Base-by-base conservation (phyloP, 495 filamentous ascomycete genomes). In the Hypoxylon fuscum region DNA sequence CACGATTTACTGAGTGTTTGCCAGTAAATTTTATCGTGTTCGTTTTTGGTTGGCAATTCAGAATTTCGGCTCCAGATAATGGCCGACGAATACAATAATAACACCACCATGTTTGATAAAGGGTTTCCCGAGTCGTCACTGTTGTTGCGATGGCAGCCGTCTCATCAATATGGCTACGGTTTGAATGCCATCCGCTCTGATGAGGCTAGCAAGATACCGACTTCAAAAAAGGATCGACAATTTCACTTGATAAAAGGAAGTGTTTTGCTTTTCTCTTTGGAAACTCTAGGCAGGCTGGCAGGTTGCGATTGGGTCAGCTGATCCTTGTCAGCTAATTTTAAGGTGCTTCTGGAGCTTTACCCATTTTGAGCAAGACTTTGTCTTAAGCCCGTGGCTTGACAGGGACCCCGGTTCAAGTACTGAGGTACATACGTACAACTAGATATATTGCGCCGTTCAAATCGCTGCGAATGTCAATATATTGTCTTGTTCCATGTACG, bases 321-420 rank as follows among this genome's bases (percentile, higher is more conserved):
- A 60, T 21, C 68, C 68, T 47, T 69, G 68, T 60, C 62, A 44
- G 14, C 49, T 56, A 71, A 71, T 71, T 69, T 71, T 57, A 69
- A 68, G 59, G 47, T 59, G 45, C 62, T 58, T 69, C 59, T 56
- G 62, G 17, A 49, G 49, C 62, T 40, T 71, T 64, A 15, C 68
- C 55, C 34, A 46, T 53, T 61, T 27, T 20, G 51, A 38, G 11
- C n/a, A 60, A 44, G 41, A 54, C 34, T 27, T 27, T 46, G 58
- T 56, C 48, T 56, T 49, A 55, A 18, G 54, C 9, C 54, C 59
- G 59, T 68, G 54, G 59, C 44, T 59, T 44, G 54, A 55, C 59
- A 59, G 64, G 64, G 64, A 25, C 40, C 59, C 42, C 25, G 53
- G 58, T 29, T 49, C 52, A 53, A 47, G 48, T 42, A 68, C 50